A percentile compares a stretch with the other conserved stretches of the same genome.
Evolutionary conservation across 2,329 filamentous ascomycete genomes (phyloP).

Genomic region (Alternaria dauci): DNA sequence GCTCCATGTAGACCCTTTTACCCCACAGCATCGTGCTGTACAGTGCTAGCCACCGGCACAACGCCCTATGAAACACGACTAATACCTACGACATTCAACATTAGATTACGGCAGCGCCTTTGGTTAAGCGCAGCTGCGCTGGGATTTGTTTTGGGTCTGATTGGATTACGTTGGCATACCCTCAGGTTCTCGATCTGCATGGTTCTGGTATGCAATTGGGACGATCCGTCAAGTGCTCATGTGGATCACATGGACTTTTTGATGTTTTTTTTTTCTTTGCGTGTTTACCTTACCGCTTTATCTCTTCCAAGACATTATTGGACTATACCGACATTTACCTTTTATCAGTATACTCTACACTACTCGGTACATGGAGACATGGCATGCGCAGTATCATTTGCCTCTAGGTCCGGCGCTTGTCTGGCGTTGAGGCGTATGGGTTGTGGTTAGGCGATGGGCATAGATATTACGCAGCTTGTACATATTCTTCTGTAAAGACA

Average conservation of each 20-base stretch:
- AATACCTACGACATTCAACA: conserved; percentile 14
- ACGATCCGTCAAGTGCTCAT: conserved; percentile 54
- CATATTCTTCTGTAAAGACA: conserved; percentile 5
- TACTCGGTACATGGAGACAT: neutral
- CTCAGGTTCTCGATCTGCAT: conserved; percentile 25
- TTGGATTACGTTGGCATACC: conserved; percentile 34
- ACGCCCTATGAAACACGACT: conserved; percentile 1
- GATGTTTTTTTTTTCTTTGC: neutral
- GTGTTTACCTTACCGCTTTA: conserved; percentile 4
- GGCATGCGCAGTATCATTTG: neutral
- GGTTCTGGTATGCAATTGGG: conserved; percentile 32
- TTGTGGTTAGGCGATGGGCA: neutral
- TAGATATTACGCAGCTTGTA: neutral
- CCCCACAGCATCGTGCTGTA: neutral
- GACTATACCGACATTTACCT: neutral
- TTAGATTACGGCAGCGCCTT: conserved; percentile 4
- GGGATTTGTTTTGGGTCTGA: conserved; percentile 13
- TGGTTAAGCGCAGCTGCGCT: conserved; percentile 8
- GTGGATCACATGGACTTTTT: conserved; percentile 40
- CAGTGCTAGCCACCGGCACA: neutral
- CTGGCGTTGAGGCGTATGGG: neutral
- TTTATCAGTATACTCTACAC: neutral
- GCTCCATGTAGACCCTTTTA: conserved; percentile 65
- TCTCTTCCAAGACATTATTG: conserved; percentile 5
- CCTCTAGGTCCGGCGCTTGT: neutral